Evolutionary conservation across 2,329 filamentous ascomycete genomes (phyloP).

Genomic region (Bimuria novae-zelandiae): DNA sequence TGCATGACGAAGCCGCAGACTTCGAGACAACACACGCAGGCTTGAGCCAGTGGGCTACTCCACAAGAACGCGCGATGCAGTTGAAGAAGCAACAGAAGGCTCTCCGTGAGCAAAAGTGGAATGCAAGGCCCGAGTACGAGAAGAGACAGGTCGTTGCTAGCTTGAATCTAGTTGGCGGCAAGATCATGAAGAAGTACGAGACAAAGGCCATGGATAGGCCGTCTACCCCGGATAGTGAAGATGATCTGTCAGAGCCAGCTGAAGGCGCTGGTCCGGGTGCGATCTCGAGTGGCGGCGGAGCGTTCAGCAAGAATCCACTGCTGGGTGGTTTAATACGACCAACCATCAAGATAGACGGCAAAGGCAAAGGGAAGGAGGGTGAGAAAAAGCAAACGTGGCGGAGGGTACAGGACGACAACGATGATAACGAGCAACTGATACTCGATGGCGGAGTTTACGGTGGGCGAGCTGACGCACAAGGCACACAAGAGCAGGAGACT

Average conservation of each 20-base stretch:
- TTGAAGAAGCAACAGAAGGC: conserved; percentile 85
- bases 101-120: conserved; percentile 84
- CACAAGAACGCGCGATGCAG: conserved; percentile 79
- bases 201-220: conserved; percentile 60
- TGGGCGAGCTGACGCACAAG: conserved; percentile 21
- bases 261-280: conserved; percentile 34
- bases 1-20: conserved; percentile 83
- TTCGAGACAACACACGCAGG: conserved; percentile 66
- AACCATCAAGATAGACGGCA: conserved; percentile 57
- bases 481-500: conserved; percentile 18
- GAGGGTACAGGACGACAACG: conserved; percentile 57
- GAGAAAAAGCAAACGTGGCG: conserved; percentile 52
- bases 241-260: conserved; percentile 47
- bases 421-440: conserved; percentile 60
- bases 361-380: conserved; percentile 38
- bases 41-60: conserved; percentile 80
- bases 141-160: conserved; percentile 83
- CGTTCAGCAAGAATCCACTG: conserved; percentile 72
- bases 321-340: conserved; percentile 69
- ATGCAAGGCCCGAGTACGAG: conserved; percentile 82
- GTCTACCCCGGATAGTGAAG: conserved; percentile 54
- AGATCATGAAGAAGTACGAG: conserved; percentile 71
- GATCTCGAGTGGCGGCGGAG: conserved; percentile 52
- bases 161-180: conserved; percentile 79
- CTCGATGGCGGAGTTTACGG: conserved; percentile 57